Base-by-base conservation (phyloP, 192 early-diverging fungal genomes). In the Spizellomyces sp. region DNA sequence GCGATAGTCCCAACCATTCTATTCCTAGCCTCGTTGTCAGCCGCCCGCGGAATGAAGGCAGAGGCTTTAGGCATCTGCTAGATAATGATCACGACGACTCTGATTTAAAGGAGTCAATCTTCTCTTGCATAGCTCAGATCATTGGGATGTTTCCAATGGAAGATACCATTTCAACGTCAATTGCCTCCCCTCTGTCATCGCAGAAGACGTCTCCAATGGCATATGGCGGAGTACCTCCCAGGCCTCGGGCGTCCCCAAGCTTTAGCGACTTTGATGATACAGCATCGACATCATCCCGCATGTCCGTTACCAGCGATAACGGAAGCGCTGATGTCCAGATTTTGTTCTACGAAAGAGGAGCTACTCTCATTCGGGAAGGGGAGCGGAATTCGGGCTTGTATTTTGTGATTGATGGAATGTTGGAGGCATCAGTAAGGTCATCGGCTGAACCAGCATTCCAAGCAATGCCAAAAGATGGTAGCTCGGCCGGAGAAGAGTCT, bases 371-470 rank as follows among this genome's bases (percentile, higher is more conserved):
- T 21, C 82, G 89, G 55, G 93, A 96, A 80, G 94, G 95, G 4
- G 90, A 95, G 77, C 84, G 92, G 8, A 86, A 86, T 22, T 79
- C 85, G 10, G 98, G 98, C 5, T 70, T 99, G 36, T 98, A 91
- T 70, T 93, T 98, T 75, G 90, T 98, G 5, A 88, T 99, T 74
- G 94, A 97, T 75, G 98, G 98, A 21, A 77, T 88, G 12, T 71
- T 99, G 19, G 91, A 93, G 43, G 92, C 87, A 4, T 86, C 83
- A 6, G 89, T 91, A 56, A 68, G 48, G 7, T 52, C 61, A 44
- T 45, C n/a, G 45, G 12, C 27, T 9, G 71, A 73, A 45, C 59
- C 70, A 36, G 27, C 14, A 61, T 36, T 36, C 27, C n/a, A 7
- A 56, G 42, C 14, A 14, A 42, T 19, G 42, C 59, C 59, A 41